Percentiles rank a stretch among this genome's conserved stretches.
phyloP scores from a whole-genome alignment of 2,329 filamentous ascomycete species.

The Aspergillus alliaceus region DNA sequence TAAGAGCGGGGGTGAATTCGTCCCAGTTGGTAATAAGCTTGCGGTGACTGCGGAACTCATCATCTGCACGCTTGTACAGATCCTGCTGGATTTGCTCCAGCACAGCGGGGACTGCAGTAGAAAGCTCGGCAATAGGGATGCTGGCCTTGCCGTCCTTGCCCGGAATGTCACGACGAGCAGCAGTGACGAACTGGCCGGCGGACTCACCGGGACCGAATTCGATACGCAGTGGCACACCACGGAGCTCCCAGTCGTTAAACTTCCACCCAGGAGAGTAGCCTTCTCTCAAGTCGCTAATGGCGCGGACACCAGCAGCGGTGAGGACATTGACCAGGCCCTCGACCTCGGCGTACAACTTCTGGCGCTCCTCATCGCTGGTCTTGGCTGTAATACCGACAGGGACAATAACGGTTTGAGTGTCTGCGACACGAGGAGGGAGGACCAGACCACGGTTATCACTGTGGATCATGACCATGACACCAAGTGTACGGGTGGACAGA shows the following conservation, averaged over 20 bases:
- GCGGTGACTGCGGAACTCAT: conserved; percentile 76
- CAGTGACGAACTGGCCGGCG: conserved; percentile 79
- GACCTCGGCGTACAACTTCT: conserved; percentile 73
- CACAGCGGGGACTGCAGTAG: conserved; percentile 71
- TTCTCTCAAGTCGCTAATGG: conserved; percentile 80
- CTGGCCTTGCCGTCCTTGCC: conserved; percentile 70
- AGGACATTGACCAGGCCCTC: conserved; percentile 69
- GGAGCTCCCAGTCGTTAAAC: conserved; percentile 98
- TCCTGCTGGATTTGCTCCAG: conserved; percentile 89
- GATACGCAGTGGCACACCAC: conserved; percentile 88
- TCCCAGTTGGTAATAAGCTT: conserved; percentile 83
- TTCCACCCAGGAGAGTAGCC: conserved; percentile 94
- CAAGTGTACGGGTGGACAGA: conserved; percentile 92
- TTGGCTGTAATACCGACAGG: conserved; percentile 92
- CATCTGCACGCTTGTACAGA: conserved; percentile 74
- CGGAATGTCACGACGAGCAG: conserved; percentile 77
- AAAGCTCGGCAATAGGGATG: conserved; percentile 72
- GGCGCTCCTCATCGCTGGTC: conserved; percentile 75
- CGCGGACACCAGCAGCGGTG: conserved; percentile 71
- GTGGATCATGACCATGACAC: conserved; percentile 99
- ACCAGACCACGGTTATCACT: conserved; percentile 94
- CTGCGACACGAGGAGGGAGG: conserved; percentile 84
- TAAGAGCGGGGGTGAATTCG: conserved; percentile 84
- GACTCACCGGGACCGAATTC: conserved; percentile 96
- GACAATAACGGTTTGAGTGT: conserved; percentile 81